These are phyloP conservation scores for Hibiscus syriacus DNA, from an alignment of 345 rosid genomes.

Conservation along the genomic window DNA sequence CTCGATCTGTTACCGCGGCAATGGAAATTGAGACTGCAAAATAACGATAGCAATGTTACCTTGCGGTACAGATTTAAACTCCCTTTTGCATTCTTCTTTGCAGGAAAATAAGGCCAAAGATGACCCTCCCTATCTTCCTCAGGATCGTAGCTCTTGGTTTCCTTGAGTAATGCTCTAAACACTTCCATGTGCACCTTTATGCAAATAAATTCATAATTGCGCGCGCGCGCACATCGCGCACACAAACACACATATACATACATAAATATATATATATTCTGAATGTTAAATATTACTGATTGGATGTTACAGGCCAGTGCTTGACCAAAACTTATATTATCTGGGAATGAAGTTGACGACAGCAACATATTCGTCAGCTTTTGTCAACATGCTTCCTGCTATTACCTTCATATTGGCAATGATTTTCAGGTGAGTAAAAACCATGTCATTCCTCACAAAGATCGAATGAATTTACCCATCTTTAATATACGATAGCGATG, in stretches of 20 bases:
- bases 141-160: slow-evolving; percentile 66
- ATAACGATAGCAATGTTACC: background rate
- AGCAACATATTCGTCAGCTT: slow-evolving; percentile 78
- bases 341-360: slow-evolving; percentile 84
- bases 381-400: slow-evolving; percentile 64
- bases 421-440: slow-evolving; percentile 47
- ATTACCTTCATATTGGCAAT: slow-evolving; percentile 74
- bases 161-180: slow-evolving; percentile 52
- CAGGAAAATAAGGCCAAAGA: slow-evolving; percentile 88
- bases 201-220: background rate
- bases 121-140: slow-evolving; percentile 65
- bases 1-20: too few species aligned
- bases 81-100: background rate
- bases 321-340: slow-evolving; percentile 80
- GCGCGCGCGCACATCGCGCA: too few species aligned
- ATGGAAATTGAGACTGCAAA: too few species aligned
- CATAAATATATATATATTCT: background rate
- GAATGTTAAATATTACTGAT: too few species aligned
- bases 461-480: background rate
- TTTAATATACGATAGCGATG: background rate
- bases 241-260: too few species aligned
- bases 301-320: slow-evolving; percentile 60
- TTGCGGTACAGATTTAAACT: too few species aligned
- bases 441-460: too few species aligned
- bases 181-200: background rate